Evolutionary conservation across 192 early-diverging fungal genomes (phyloP).

Genomic region (Coemansia sp.): DNA sequence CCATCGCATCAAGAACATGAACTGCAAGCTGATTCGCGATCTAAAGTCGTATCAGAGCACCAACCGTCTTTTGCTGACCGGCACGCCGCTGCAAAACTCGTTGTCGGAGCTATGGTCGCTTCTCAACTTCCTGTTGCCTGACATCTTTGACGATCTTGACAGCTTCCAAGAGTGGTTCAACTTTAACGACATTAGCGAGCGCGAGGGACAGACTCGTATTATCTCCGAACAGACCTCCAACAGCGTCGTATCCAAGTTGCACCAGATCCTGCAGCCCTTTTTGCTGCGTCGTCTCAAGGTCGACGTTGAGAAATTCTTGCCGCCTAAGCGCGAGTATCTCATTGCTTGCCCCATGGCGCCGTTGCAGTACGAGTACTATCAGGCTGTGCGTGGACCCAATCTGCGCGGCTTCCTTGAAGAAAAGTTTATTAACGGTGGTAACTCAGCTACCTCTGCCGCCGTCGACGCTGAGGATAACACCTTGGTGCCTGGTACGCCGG

Average conservation of each 20-base stretch:
- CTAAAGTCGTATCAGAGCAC: constrained; percentile 81
- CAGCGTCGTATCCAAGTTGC: constrained; percentile 77
- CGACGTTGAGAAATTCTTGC: constrained; percentile 84
- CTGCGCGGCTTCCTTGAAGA: constrained; percentile 63
- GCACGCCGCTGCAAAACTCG: constrained; percentile 95
- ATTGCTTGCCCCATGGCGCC: constrained; percentile 75
- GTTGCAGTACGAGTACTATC: constrained; percentile 71
- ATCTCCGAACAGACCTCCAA: constrained; percentile 66
- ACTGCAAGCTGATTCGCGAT: constrained; percentile 86
- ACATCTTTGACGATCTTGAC: constrained; percentile 88
- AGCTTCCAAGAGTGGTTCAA: constrained; percentile 88
- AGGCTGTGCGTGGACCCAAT: constrained; percentile 63
- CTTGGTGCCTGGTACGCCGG: constrained; percentile 29
- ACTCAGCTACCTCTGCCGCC: background rate
- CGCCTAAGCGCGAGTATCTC: constrained; percentile 89
- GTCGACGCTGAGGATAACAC: constrained; percentile 13
- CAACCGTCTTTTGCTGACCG: constrained; percentile 88
- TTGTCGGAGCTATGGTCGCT: constrained; percentile 93
- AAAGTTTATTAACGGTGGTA: background rate
- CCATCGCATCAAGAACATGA: constrained; percentile 95
- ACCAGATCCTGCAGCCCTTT: constrained; percentile 83
- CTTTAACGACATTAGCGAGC: constrained; percentile 71
- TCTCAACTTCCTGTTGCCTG: constrained; percentile 93
- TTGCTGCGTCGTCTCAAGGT: constrained; percentile 63
- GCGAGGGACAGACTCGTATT: constrained; percentile 64